Conservation (phyloP, 306 rosid genomes). For the Ormosia semicastrata region DNA sequence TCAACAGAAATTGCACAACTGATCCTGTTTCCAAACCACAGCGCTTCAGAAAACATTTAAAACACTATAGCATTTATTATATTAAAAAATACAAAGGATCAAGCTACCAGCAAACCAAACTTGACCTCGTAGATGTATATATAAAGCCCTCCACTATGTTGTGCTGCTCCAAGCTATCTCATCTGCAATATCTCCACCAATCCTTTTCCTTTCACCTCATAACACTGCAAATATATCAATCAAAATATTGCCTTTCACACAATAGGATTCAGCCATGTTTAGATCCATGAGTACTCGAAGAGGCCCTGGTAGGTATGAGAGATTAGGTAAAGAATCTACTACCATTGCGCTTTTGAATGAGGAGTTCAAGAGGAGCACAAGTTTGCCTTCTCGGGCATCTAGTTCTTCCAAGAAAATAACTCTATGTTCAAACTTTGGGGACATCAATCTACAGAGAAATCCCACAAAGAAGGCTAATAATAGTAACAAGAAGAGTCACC, state of each 20-base stretch:
- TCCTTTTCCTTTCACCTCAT: neutral
- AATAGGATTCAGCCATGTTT: slow-evolving; percentile 36
- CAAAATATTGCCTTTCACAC: neutral
- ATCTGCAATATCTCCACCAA: neutral
- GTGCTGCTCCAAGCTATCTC: neutral
- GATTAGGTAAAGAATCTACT: slow-evolving; percentile 45
- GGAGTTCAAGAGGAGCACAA: slow-evolving; percentile 49
- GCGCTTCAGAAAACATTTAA: neutral
- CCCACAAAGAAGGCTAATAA: slow-evolving; percentile 40
- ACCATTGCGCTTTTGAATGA: slow-evolving; percentile 20
- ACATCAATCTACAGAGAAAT: slow-evolving; percentile 35
- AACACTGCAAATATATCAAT: neutral
- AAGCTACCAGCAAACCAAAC: slow-evolving; percentile 14
- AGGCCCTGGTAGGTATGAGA: slow-evolving; percentile 45
- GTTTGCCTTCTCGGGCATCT: slow-evolving; percentile 38
- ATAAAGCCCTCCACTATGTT: neutral
- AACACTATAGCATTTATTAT: neutral
- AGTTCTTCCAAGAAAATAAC: slow-evolving; percentile 18
- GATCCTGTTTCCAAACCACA: neutral
- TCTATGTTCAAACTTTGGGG: slow-evolving; percentile 24
- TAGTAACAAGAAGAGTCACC: slow-evolving; percentile 41
- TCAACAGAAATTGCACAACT: slow-evolving; percentile 9
- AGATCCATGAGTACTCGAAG: slow-evolving; percentile 49
- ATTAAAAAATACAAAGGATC: neutral
- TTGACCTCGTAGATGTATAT: slow-evolving; percentile 5